Conservation (phyloP, 495 filamentous ascomycete species). For the Penicillium steckii region DNA sequence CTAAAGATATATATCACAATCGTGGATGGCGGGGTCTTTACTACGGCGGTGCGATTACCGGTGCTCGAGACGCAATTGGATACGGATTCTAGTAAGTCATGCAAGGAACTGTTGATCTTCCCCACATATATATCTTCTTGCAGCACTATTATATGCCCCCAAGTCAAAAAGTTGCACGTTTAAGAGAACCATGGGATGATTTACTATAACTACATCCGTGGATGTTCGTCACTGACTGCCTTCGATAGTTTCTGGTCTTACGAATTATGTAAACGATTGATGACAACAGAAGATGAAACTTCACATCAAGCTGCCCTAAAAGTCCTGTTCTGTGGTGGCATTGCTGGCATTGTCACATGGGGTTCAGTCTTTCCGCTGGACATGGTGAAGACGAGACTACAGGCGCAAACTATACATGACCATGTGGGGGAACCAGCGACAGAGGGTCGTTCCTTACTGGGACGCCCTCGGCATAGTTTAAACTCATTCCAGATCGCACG, state of each 20-base stretch:
- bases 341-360: slow-evolving; percentile 86
- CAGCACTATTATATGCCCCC: no score
- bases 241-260: slow-evolving; percentile 74
- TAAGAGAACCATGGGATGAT: no score
- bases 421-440: slow-evolving; percentile 24
- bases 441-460: slow-evolving; percentile 26
- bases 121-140: slow-evolving; percentile 4
- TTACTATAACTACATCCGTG: no score
- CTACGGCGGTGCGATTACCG: slow-evolving; percentile 74
- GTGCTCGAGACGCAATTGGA: slow-evolving; percentile 76
- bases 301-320: slow-evolving; percentile 53
- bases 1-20: slow-evolving; percentile 55
- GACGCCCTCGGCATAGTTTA: slow-evolving; percentile 26
- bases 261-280: slow-evolving; percentile 62
- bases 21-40: slow-evolving; percentile 73
- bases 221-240: slow-evolving; percentile 14
- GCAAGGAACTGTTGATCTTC: background rate
- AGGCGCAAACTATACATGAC: slow-evolving; percentile 56
- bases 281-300: slow-evolving; percentile 41
- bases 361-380: slow-evolving; percentile 84
- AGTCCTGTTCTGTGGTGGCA: slow-evolving; percentile 75
- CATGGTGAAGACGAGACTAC: slow-evolving; percentile 83
- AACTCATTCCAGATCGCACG: slow-evolving; percentile 61
- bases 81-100: slow-evolving; percentile 79
- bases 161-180: no score